phyloP scores from a whole-genome alignment of 495 filamentous ascomycete genomes.

The Usnea hakonensis region DNA sequence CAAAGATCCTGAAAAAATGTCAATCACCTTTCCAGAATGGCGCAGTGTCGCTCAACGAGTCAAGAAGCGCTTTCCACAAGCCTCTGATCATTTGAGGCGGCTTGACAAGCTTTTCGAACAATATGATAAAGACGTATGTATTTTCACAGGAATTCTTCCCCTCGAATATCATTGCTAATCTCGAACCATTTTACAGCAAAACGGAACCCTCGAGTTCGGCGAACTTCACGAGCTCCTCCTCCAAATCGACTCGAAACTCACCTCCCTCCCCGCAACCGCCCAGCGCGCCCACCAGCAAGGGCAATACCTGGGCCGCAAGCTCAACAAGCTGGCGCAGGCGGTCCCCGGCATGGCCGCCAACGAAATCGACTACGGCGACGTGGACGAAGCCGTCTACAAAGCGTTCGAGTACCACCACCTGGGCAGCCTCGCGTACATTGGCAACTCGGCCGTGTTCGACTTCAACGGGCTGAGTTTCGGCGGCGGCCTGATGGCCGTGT shows the following conservation, averaged over 20 bases:
- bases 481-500: slow-evolving; percentile 87
- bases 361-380: slow-evolving; percentile 75
- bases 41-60: slow-evolving; percentile 71
- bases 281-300: slow-evolving; percentile 97
- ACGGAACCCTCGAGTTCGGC: slow-evolving; percentile 82
- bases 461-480: slow-evolving; percentile 67
- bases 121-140: slow-evolving; percentile 83
- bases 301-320: slow-evolving; percentile 84
- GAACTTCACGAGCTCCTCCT: slow-evolving; percentile 81
- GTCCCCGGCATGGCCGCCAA: slow-evolving; percentile 71
- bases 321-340: slow-evolving; percentile 82
- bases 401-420: slow-evolving; percentile 93
- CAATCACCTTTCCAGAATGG: slow-evolving; percentile 85
- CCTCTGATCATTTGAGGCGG: slow-evolving; percentile 78
- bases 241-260: slow-evolving; percentile 87
- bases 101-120: slow-evolving; percentile 82
- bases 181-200: neutral
- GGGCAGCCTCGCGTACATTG: slow-evolving; percentile 89
- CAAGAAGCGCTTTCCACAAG: slow-evolving; percentile 86
- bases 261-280: slow-evolving; percentile 80
- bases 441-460: slow-evolving; percentile 94
- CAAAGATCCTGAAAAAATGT: slow-evolving; percentile 72
- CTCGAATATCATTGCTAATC: neutral
- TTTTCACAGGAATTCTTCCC: neutral
- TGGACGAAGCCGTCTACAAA: slow-evolving; percentile 89